phyloP scores from a whole-genome alignment of 768 basidiomycete genomes.

The Flagelloscypha sp. region DNA sequence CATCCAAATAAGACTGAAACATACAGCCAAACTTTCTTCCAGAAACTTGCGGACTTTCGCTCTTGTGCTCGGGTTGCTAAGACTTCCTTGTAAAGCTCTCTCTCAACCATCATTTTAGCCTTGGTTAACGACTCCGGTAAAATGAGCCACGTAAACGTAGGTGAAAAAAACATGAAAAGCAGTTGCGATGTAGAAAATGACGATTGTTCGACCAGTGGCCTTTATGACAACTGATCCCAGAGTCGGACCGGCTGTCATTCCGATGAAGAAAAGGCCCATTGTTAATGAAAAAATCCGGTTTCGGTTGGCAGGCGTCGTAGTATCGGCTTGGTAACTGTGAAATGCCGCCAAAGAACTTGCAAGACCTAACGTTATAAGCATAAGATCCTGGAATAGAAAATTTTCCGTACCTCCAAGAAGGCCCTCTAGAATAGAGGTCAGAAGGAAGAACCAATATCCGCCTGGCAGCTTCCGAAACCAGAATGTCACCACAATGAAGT shows the following conservation, averaged over 20 bases:
- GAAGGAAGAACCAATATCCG: conserved; percentile 71
- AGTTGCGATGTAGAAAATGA: conserved; percentile 65
- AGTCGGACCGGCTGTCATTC: conserved; percentile 73
- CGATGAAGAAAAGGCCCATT: conserved; percentile 61
- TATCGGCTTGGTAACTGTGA: conserved; percentile 67
- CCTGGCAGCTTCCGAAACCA: conserved; percentile 60
- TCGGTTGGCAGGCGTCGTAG: conserved; percentile 47
- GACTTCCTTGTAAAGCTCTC: no score
- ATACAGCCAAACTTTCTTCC: no score
- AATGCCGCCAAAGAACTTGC: conserved; percentile 40
- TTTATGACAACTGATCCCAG: conserved; percentile 61
- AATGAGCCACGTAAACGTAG: conserved; percentile 42
- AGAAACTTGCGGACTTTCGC: no score
- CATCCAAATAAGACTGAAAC: no score
- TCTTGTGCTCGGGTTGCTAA: no score
- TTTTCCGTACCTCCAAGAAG: conserved; percentile 53
- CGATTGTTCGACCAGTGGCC: conserved; percentile 42
- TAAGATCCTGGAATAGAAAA: conserved; percentile 2
- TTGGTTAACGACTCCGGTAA: conserved; percentile 73
- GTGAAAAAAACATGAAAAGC: conserved; percentile 42
- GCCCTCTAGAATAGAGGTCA: conserved; percentile 63
- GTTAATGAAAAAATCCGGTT: conserved; percentile 54
- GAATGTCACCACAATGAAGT: conserved; percentile 55
- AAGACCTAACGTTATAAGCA: conserved; percentile 32
- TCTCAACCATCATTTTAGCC: conserved; percentile 37